Evolutionary conservation across 2,329 filamentous ascomycete genomes (phyloP).

Genomic region (Fusarium newnesense): DNA sequence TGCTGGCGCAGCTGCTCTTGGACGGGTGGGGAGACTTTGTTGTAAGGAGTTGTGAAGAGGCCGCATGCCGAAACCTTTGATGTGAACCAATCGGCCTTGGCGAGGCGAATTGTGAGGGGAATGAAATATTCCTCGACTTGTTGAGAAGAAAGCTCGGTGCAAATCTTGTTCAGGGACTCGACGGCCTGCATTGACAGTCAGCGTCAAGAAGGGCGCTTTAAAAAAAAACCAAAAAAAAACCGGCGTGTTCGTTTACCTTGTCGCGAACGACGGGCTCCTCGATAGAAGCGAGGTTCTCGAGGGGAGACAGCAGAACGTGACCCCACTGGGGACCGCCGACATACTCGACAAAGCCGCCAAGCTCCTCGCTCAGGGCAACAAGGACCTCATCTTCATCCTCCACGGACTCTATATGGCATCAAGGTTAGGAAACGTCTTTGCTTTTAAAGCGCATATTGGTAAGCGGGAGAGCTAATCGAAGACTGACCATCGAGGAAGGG

Average conservation of each 20-base stretch:
- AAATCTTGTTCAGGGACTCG: constrained; percentile 99
- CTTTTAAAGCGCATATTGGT: constrained; percentile 20
- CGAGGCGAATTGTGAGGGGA: constrained; percentile 91
- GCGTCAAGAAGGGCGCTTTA: not conserved
- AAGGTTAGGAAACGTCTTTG: constrained; percentile 34
- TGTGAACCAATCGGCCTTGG: constrained; percentile 99
- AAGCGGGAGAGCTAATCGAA: constrained; percentile 35
- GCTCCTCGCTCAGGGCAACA: constrained; percentile 95
- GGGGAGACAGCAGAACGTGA: constrained; percentile 93
- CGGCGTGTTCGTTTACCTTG: constrained; percentile 72
- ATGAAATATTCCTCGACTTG: constrained; percentile 99
- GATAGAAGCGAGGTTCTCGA: constrained; percentile 98
- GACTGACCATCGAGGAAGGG: constrained; percentile 96
- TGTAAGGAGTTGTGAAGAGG: constrained; percentile 93
- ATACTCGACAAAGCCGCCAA: constrained; percentile 96
- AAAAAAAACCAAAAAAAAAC: constrained; percentile 5
- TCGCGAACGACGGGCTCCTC: constrained; percentile 97
- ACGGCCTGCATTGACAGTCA: constrained; percentile 74
- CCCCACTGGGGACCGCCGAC: constrained; percentile 94
- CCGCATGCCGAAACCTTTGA: constrained; percentile 98
- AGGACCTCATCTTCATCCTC: constrained; percentile 99
- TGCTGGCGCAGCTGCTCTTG: constrained; percentile 93
- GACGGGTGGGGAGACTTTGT: constrained; percentile 85
- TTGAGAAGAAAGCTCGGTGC: constrained; percentile 86
- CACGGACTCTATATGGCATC: constrained; percentile 79